Conservation (phyloP, 257 asterid genomes). For the Paulownia fortunei region DNA sequence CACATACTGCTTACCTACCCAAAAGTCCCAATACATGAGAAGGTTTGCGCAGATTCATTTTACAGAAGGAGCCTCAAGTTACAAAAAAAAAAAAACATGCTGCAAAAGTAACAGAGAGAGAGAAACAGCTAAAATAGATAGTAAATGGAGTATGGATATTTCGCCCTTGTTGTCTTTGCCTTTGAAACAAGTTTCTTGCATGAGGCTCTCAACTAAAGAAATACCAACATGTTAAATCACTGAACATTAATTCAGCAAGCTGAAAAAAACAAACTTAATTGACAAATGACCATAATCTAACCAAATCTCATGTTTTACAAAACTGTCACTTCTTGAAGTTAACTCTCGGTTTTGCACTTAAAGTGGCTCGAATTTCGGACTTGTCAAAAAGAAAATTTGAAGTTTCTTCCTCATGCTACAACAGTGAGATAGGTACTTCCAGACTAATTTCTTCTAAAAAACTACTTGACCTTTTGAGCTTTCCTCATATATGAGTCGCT, state of each 20-base stretch:
- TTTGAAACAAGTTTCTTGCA: neutral
- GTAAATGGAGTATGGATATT: neutral
- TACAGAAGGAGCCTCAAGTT: neutral
- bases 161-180: neutral
- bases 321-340: slow-evolving; percentile 47
- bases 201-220: neutral
- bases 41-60: neutral
- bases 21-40: neutral
- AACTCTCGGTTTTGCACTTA: slow-evolving; percentile 35
- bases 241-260: neutral
- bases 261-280: neutral
- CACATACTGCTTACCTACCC: neutral
- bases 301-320: slow-evolving; percentile 44
- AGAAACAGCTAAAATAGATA: neutral
- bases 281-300: slow-evolving; percentile 23
- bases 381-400: slow-evolving; percentile 31
- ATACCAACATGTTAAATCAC: neutral
- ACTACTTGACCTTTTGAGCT: slow-evolving; percentile 31
- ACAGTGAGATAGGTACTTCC: slow-evolving; percentile 43
- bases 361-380: slow-evolving; percentile 30
- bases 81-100: neutral
- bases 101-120: neutral
- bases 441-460: slow-evolving; percentile 33
- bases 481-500: slow-evolving; percentile 32
- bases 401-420: slow-evolving; percentile 56